These are phyloP conservation scores for Colletotrichum filicis DNA, from an alignment of 2,329 filamentous ascomycete species.

Conservation along the genomic window DNA sequence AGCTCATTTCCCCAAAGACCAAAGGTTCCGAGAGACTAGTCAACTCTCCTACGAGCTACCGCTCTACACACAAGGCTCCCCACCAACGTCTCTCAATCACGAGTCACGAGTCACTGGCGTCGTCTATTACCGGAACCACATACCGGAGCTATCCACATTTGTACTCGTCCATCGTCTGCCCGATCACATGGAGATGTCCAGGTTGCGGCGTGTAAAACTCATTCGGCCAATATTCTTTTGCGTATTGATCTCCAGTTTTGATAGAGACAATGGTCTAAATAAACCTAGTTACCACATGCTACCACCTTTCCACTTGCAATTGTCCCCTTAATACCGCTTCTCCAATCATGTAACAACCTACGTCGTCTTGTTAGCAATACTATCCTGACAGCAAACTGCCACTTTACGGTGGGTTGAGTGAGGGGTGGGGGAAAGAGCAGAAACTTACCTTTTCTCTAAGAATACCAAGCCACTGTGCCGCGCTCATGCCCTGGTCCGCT, in stretches of 20 bases:
- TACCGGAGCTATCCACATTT: background rate
- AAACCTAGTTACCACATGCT: conserved; percentile 3
- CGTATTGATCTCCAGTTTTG: conserved; percentile 10
- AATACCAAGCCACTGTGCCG: conserved; percentile 91
- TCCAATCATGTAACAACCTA: conserved; percentile 24
- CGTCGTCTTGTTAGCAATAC: background rate
- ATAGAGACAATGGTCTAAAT: conserved; percentile 19
- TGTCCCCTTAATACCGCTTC: conserved; percentile 19
- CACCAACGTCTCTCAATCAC: background rate
- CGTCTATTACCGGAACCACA: background rate
- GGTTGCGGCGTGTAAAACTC: too few species aligned
- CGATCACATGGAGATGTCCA: too few species aligned
- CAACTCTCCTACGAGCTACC: background rate
- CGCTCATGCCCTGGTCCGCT: conserved; percentile 92
- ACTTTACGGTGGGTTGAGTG: background rate
- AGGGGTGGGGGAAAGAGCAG: background rate
- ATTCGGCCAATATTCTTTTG: background rate
- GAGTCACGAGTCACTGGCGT: background rate
- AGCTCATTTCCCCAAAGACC: conserved; percentile 6
- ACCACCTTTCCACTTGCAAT: background rate
- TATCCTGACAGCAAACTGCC: background rate
- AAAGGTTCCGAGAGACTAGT: background rate
- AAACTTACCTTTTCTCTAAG: conserved; percentile 88
- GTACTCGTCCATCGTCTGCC: background rate
- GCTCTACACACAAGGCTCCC: background rate